phyloP scores from a whole-genome alignment of 2,329 filamentous ascomycete genomes.

The Ascochyta pisi region DNA sequence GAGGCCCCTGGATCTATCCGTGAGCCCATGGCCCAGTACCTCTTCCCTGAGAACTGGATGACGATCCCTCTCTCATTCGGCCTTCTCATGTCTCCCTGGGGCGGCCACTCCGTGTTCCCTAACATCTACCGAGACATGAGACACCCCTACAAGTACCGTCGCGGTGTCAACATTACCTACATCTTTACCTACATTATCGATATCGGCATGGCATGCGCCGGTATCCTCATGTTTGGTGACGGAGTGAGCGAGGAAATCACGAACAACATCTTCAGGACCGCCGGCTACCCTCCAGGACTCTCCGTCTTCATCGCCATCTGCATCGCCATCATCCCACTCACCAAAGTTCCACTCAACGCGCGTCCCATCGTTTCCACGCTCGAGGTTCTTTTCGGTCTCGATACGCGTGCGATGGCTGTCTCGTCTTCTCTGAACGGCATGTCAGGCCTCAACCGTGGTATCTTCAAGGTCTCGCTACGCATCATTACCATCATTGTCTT shows the following conservation, averaged over 20 bases:
- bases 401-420: conserved; percentile 61
- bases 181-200: conserved; percentile 86
- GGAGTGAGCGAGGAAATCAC: conserved; percentile 88
- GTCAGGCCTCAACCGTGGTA: conserved; percentile 63
- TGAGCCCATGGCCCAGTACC: conserved; percentile 77
- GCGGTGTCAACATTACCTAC: conserved; percentile 80
- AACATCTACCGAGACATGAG: conserved; percentile 83
- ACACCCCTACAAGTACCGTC: conserved; percentile 80
- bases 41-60: conserved; percentile 86
- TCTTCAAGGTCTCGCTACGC: conserved; percentile 68
- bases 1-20: conserved; percentile 81
- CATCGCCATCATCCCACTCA: conserved; percentile 91
- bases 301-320: conserved; percentile 84
- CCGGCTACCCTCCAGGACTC: conserved; percentile 75
- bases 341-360: conserved; percentile 90
- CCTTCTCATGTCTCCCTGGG: conserved; percentile 83
- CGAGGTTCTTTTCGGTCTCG: conserved; percentile 80
- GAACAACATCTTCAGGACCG: conserved; percentile 79
- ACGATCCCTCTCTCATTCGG: conserved; percentile 89
- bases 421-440: conserved; percentile 59
- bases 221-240: conserved; percentile 94
- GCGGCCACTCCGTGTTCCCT: conserved; percentile 78
- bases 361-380: conserved; percentile 86
- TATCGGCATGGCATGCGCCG: conserved; percentile 78
- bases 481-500: conserved; percentile 74